phyloP scores from a whole-genome alignment of 164 flowering plant genomes.

The Annona cherimola region DNA sequence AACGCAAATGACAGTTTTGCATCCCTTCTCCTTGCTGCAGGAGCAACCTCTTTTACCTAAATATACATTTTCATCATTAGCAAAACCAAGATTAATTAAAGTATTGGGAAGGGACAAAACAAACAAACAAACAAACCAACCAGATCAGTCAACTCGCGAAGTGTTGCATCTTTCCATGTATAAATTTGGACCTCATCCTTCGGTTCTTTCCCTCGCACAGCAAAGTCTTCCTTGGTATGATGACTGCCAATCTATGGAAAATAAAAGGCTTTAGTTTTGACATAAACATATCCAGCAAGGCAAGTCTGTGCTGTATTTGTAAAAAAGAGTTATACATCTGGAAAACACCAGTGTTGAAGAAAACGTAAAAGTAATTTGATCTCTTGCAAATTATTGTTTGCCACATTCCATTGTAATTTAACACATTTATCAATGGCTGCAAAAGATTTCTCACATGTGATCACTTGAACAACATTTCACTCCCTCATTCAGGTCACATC shows the following conservation, averaged over 20 bases:
- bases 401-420: too few relatives aligned
- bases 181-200: slow-evolving; percentile 96
- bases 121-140: slow-evolving; percentile 32
- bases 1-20: slow-evolving; percentile 92
- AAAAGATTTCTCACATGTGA: too few relatives aligned
- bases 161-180: slow-evolving; percentile 98
- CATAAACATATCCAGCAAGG: background rate
- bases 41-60: slow-evolving; percentile 96
- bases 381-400: too few relatives aligned
- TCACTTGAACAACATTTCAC: too few relatives aligned
- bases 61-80: slow-evolving; percentile 6
- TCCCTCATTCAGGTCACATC: too few relatives aligned
- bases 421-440: too few relatives aligned
- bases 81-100: background rate
- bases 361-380: too few relatives aligned
- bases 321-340: too few relatives aligned
- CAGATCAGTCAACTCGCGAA: slow-evolving; percentile 90
- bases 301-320: too few relatives aligned
- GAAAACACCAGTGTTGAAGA: too few relatives aligned
- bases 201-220: slow-evolving; percentile 90
- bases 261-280: background rate
- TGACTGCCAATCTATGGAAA: slow-evolving; percentile 67
- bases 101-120: background rate
- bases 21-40: slow-evolving; percentile 82
- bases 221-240: slow-evolving; percentile 73